Conservation (phyloP, 75 land plant genomes). For the Selaginella tamariscina region DNA sequence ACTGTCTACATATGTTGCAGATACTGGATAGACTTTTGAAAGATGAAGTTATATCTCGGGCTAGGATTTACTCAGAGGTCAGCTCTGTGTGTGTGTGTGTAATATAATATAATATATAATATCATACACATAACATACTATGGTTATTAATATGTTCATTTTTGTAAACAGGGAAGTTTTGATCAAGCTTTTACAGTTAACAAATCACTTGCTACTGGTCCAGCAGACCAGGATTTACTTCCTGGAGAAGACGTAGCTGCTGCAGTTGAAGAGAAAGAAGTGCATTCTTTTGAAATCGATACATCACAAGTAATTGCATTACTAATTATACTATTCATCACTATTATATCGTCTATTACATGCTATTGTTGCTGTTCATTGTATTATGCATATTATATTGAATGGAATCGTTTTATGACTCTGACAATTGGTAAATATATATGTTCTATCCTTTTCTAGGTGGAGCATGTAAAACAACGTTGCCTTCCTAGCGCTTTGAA, state of each 20-base stretch:
- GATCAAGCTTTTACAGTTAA: slow-evolving; percentile 47
- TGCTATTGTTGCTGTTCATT: too few relatives aligned
- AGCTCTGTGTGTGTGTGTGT: neutral
- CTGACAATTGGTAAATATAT: too few relatives aligned
- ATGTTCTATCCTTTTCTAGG: too few relatives aligned
- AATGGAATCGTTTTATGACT: too few relatives aligned
- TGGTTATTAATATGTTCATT: neutral
- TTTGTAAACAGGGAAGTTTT: neutral
- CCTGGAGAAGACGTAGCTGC: slow-evolving; percentile 61
- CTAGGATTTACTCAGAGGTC: slow-evolving; percentile 54
- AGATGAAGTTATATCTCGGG: slow-evolving; percentile 54
- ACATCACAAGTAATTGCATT: slow-evolving; percentile 39
- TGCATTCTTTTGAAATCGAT: slow-evolving; percentile 38
- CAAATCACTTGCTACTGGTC: slow-evolving; percentile 38
- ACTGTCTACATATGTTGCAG: slow-evolving; percentile 24
- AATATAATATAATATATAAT: neutral
- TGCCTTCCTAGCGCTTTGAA: slow-evolving; percentile 18
- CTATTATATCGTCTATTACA: too few relatives aligned
- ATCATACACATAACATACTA: neutral
- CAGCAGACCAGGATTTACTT: slow-evolving; percentile 56
- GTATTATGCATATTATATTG: too few relatives aligned
- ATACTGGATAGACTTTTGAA: slow-evolving; percentile 55
- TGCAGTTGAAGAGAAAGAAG: slow-evolving; percentile 80
- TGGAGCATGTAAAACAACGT: slow-evolving; percentile 13
- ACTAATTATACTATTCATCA: too few relatives aligned